These are phyloP conservation scores for Pseudophaeomoniella oleicola DNA, from an alignment of 2,329 filamentous ascomycete species.

Conservation along the genomic window DNA sequence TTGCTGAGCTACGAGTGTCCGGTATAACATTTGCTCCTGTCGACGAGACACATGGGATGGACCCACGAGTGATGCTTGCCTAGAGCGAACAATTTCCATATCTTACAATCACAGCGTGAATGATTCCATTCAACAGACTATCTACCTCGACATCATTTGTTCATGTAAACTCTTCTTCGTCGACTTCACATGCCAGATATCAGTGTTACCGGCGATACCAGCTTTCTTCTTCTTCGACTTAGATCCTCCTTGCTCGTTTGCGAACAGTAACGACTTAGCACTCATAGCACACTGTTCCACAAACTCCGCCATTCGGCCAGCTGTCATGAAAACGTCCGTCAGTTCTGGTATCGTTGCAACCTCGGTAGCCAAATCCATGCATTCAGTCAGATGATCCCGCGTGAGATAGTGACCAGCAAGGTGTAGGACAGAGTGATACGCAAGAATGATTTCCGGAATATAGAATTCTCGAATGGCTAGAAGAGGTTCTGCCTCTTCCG, in stretches of 20 bases:
- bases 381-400: constrained; percentile 63
- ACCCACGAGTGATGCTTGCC: too few species aligned
- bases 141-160: too few species aligned
- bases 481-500: constrained; percentile 40
- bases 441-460: constrained; percentile 72
- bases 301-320: constrained; percentile 58
- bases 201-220: constrained; percentile 19
- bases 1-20: too few species aligned
- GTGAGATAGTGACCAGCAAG: constrained; percentile 61
- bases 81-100: too few species aligned
- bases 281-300: constrained; percentile 62
- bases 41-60: too few species aligned
- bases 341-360: constrained; percentile 57
- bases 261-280: constrained; percentile 53
- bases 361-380: constrained; percentile 73
- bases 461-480: constrained; percentile 57
- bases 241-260: constrained; percentile 23
- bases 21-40: too few species aligned
- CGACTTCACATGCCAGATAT: constrained; percentile 23
- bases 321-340: constrained; percentile 47
- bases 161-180: constrained; percentile 6
- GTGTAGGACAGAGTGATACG: constrained; percentile 69
- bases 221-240: constrained; percentile 26
- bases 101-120: too few species aligned
- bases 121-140: too few species aligned